A percentile compares a stretch with the other conserved stretches of the same genome.
phyloP scores from a whole-genome alignment of 2,329 filamentous ascomycete species.

The Aspergillus sp. region DNA sequence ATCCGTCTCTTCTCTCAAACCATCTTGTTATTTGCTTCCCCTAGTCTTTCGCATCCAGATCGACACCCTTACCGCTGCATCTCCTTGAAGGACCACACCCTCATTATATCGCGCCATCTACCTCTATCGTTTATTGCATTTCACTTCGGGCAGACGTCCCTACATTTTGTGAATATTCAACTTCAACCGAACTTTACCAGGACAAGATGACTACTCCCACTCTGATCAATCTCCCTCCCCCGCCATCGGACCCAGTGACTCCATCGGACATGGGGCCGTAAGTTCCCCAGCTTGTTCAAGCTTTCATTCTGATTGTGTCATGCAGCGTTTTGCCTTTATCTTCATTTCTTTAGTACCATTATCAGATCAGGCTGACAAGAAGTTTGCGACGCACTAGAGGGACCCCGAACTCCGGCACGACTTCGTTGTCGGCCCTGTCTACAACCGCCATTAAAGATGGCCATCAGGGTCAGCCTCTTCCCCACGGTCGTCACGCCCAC shows the following conservation, averaged over 20 bases:
- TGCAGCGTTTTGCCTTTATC: constrained; percentile 14
- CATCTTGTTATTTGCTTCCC: too few species aligned
- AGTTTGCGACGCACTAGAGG: constrained; percentile 59
- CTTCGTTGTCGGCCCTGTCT: constrained; percentile 85
- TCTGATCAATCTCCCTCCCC: constrained; percentile 80
- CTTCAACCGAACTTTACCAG: background rate
- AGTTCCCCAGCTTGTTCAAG: constrained; percentile 41
- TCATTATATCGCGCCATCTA: background rate
- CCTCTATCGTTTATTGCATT: background rate
- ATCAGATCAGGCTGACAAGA: constrained; percentile 19
- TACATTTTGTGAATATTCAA: background rate
- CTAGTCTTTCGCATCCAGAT: background rate
- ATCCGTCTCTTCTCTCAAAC: background rate
- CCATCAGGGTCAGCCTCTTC: constrained; percentile 76
- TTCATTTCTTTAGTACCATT: background rate
- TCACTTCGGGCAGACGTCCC: background rate
- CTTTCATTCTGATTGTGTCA: constrained; percentile 1
- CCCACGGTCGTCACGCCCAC: constrained; percentile 55
- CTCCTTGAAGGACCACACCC: background rate
- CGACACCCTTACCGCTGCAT: background rate
- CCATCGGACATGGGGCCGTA: constrained; percentile 85
- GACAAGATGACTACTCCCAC: constrained; percentile 58
- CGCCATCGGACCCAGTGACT: constrained; percentile 78
- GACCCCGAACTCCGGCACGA: constrained; percentile 89
- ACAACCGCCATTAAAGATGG: constrained; percentile 97